A percentile compares a stretch with the other conserved stretches of the same genome.
phyloP scores from a whole-genome alignment of 345 rosid genomes.

The Gossypium stocksii region DNA sequence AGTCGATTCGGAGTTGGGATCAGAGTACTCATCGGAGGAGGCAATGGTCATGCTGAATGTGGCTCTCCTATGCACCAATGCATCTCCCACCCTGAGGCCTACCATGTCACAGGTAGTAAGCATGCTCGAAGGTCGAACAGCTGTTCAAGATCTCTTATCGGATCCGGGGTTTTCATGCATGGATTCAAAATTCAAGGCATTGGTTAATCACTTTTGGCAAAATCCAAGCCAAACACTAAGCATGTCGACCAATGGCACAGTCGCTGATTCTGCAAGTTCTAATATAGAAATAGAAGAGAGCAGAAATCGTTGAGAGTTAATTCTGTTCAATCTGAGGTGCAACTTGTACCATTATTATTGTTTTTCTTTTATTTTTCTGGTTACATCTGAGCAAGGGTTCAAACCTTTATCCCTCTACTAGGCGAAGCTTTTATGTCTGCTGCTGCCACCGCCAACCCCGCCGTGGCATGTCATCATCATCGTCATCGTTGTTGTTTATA shows the following conservation, averaged over 20 bases:
- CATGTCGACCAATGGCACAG: conserved; percentile 33
- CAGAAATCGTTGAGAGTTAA: conserved; percentile 18
- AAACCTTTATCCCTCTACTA: too few species aligned
- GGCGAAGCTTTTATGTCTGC: too few species aligned
- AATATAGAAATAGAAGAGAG: conserved; percentile 30
- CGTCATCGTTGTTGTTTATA: too few species aligned
- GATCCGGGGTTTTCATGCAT: conserved; percentile 62
- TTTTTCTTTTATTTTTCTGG: too few species aligned
- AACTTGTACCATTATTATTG: not conserved
- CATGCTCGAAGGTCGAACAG: conserved; percentile 72
- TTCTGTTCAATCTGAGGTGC: conserved; percentile 19
- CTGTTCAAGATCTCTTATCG: conserved; percentile 61
- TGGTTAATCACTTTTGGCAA: conserved; percentile 85
- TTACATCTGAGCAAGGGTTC: too few species aligned
- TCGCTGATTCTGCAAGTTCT: conserved; percentile 31
- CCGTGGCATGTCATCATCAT: too few species aligned
- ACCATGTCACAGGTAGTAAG: conserved; percentile 86
- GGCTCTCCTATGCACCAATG: conserved; percentile 74
- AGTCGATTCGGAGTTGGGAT: conserved; percentile 49
- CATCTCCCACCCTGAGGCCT: conserved; percentile 83
- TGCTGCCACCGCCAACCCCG: too few species aligned
- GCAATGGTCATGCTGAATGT: conserved; percentile 73
- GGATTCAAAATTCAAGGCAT: conserved; percentile 57
- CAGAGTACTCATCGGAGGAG: conserved; percentile 56
- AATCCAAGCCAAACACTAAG: conserved; percentile 48